Percentiles rank a stretch among this genome's conserved stretches.
Conservation (phyloP, 208 protist species). For the Angomonas ambiguus region DNA sequence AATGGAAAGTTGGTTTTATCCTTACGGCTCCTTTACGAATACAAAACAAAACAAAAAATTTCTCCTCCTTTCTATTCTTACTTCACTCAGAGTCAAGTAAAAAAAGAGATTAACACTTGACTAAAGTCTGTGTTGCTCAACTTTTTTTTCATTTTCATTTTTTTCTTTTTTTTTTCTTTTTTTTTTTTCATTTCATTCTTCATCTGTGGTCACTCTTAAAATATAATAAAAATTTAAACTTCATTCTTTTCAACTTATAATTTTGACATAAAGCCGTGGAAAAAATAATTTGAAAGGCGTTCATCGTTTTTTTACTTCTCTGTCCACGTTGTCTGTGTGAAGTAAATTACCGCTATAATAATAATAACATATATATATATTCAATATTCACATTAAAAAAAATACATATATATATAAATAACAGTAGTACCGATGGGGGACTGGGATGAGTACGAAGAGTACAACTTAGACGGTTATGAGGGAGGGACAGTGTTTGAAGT, state of each 20-base stretch:
- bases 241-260: background rate
- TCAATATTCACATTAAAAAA: background rate
- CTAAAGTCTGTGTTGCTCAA: background rate
- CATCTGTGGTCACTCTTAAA: slow-evolving; percentile 6
- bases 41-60: background rate
- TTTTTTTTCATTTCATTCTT: slow-evolving; percentile 9
- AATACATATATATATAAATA: too few relatives aligned
- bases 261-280: too few relatives aligned
- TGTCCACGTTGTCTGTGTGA: too few relatives aligned
- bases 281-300: too few relatives aligned
- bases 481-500: too few relatives aligned
- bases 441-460: background rate
- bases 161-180: slow-evolving; percentile 3
- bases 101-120: background rate
- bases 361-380: background rate
- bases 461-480: background rate
- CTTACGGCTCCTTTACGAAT: too few relatives aligned
- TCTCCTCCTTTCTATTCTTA: too few relatives aligned
- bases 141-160: background rate
- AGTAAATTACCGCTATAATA: too few relatives aligned
- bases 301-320: too few relatives aligned
- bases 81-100: too few relatives aligned
- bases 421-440: too few relatives aligned
- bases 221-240: background rate
- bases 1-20: too few relatives aligned